Conservation (phyloP, 805 yeast genomes). For the Ogataea pignaliae region DNA sequence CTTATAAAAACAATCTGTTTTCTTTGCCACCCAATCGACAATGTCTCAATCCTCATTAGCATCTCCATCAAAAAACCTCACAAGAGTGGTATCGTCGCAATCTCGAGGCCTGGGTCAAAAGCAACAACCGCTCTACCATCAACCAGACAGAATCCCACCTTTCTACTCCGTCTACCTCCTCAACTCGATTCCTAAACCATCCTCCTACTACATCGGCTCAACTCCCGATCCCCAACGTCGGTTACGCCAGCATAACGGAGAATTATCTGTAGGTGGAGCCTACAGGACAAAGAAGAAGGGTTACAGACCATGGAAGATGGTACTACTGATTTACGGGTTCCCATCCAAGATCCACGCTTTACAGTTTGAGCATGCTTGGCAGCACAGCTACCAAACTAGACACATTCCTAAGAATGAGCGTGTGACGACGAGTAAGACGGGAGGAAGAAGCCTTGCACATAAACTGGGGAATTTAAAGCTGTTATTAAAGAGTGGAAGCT, state of each 20-base stretch:
- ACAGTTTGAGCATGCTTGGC: constrained; percentile 85
- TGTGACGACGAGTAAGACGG: constrained; percentile 32
- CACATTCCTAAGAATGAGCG: constrained; percentile 43
- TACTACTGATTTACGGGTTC: constrained; percentile 61
- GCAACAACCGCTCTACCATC: too few relatives aligned
- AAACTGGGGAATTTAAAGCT: constrained; percentile 45
- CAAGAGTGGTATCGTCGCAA: too few relatives aligned
- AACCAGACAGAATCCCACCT: too few relatives aligned
- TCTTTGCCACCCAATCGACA: too few relatives aligned
- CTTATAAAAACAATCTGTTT: too few relatives aligned
- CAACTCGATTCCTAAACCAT: constrained; percentile 52
- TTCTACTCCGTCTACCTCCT: constrained; percentile 73
- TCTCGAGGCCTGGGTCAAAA: too few relatives aligned
- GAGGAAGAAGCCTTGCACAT: constrained; percentile 40
- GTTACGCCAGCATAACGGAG: constrained; percentile 78
- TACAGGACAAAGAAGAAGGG: constrained; percentile 54
- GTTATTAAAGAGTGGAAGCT: constrained; percentile 39
- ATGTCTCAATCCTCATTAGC: too few relatives aligned
- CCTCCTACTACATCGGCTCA: constrained; percentile 72
- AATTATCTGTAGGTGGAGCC: constrained; percentile 60
- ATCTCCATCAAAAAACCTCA: too few relatives aligned
- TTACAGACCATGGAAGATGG: constrained; percentile 72
- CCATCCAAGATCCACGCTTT: constrained; percentile 65
- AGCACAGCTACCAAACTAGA: constrained; percentile 63
- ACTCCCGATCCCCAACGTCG: constrained; percentile 70